These are phyloP conservation scores for Aurifilum marmelostoma DNA, from an alignment of 2,329 filamentous ascomycete species.

Conservation along the genomic window DNA sequence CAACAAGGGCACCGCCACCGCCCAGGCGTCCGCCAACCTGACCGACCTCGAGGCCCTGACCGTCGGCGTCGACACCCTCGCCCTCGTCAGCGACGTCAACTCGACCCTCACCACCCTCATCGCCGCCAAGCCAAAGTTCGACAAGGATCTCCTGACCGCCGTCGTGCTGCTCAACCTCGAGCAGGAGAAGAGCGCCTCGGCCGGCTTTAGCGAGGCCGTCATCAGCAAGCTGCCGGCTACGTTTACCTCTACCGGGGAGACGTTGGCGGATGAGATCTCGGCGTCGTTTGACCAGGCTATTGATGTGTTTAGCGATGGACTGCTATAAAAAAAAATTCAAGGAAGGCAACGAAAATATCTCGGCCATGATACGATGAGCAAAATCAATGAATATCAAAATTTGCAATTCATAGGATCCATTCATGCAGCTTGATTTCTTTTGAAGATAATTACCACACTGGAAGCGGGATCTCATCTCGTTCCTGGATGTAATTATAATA, in stretches of 20 bases:
- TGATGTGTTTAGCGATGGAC: constrained; percentile 34
- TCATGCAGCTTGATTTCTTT: neutral
- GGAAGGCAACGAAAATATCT: neutral
- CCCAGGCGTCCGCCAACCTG: constrained; percentile 43
- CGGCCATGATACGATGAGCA: neutral
- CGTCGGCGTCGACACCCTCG: constrained; percentile 42
- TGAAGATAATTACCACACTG: too few species aligned
- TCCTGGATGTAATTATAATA: neutral
- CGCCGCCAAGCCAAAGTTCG: constrained; percentile 47
- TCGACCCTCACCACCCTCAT: constrained; percentile 44
- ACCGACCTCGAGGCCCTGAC: constrained; percentile 43
- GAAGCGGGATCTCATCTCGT: neutral
- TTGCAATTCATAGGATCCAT: too few species aligned
- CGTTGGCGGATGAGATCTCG: constrained; percentile 44
- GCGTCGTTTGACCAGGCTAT: constrained; percentile 45
- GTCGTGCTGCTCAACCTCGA: constrained; percentile 48
- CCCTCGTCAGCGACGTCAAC: constrained; percentile 44
- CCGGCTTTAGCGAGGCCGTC: constrained; percentile 43
- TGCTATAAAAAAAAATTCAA: neutral
- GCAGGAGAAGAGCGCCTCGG: constrained; percentile 44
- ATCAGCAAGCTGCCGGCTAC: constrained; percentile 45
- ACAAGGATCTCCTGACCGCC: constrained; percentile 45
- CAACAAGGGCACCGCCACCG: constrained; percentile 43
- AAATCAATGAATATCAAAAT: too few species aligned
- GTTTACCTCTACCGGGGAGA: constrained; percentile 39